Evolutionary conservation across 176 grass and related monocot species (phyloP), one percentile per base, ranked within the genome.

Genomic region (Alopecurus myosuroides): DNA sequence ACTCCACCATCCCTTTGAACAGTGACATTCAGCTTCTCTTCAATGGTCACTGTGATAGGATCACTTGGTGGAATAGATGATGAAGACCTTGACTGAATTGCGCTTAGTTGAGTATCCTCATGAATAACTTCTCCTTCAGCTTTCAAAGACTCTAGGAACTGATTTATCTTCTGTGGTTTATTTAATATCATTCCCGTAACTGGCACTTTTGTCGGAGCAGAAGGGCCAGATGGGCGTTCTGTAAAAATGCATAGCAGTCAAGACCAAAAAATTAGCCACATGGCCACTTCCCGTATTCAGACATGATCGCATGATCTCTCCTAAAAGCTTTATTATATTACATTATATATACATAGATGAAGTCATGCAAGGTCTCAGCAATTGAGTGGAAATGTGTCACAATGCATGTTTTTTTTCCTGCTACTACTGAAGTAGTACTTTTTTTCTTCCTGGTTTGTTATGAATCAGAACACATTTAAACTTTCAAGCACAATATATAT

Each of bases 51-150:
- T 83, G 88, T 89, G 72, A 97, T 78, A 60, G 92, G 88, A 92
- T 97, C 95, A 44, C 61, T 94, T 83, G 79, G 92, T 83, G 88
- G 78, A 71, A 92, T 65, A 85, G 76, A 81, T 72, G 88, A 80
- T 22, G 88, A 77, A 17, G 77, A 73, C 68, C 71, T 92, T 82
- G 95, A 97, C 78, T 88, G 81, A 65, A 75, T 55, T 87, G 81
- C 84, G 41, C 76, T 92, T 82, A 62, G 80, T 63, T 90, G 85
- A n/a, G 42, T 85, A 51, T 97, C 94, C 82, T 97, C 92, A 18
- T 87, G 81, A 89, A 94, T 94, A 36, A 92, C 78, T 91, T 97
- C 94, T 85, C 92, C 92, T 94, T 97, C 94, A 77, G 92, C 92
- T 85, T 91, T 87, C 81, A 97, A 70, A 69, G 92, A 94, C 71